phyloP scores from a whole-genome alignment of 169 alveolate genomes.

The Eimeria falciformis region DNA sequence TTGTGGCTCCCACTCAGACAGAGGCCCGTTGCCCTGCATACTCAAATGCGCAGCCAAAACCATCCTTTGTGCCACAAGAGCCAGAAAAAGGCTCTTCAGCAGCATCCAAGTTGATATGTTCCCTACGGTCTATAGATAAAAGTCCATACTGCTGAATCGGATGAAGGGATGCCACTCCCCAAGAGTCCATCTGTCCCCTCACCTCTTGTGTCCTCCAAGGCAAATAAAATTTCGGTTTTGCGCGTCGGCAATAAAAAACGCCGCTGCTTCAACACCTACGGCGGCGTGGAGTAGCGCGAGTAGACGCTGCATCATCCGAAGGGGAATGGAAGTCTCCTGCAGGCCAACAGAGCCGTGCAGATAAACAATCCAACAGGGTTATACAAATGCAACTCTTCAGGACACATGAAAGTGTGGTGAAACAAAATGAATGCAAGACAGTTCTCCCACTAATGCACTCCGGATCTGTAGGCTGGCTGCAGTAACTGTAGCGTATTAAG shows the following conservation, averaged over 20 bases:
- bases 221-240: slow-evolving; percentile 73
- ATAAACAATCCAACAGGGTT: no score
- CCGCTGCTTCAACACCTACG: slow-evolving; percentile 76
- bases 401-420: not conserved
- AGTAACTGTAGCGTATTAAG: no score
- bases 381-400: not conserved
- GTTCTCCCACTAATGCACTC: not conserved
- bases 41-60: not conserved
- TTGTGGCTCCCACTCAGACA: slow-evolving; percentile 48
- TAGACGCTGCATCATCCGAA: slow-evolving; percentile 74
- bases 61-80: not conserved
- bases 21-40: slow-evolving; percentile 74
- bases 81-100: not conserved
- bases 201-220: slow-evolving; percentile 76
- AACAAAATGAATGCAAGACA: not conserved
- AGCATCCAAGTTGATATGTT: not conserved
- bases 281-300: slow-evolving; percentile 71
- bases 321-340: slow-evolving; percentile 73
- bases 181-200: not conserved
- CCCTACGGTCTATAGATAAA: not conserved
- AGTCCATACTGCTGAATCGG: not conserved
- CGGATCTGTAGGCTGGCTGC: no score
- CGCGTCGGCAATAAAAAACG: slow-evolving; percentile 76
- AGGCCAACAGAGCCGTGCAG: not conserved
- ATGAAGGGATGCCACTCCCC: not conserved